Conservation (phyloP, 192 early-diverging fungal genomes). For the Gaertneriomyces semiglobifer region DNA sequence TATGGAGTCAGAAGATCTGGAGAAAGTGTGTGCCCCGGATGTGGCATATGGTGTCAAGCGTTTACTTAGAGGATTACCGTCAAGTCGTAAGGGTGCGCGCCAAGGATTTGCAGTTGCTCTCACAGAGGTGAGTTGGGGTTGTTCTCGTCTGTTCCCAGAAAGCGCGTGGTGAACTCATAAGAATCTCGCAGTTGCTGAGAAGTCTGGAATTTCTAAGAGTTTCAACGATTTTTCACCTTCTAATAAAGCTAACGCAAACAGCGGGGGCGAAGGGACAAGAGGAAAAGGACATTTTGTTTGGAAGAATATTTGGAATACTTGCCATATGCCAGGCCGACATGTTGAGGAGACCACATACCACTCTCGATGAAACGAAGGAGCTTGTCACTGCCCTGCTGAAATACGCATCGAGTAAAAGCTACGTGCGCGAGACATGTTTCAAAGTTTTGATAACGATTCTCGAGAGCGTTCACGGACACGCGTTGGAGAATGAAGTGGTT, state of each 20-base stretch:
- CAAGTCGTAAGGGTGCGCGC: constrained; percentile 80
- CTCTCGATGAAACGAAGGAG: constrained; percentile 64
- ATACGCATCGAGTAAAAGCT: constrained; percentile 71
- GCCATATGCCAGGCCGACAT: constrained; percentile 78
- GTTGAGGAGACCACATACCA: constrained; percentile 59
- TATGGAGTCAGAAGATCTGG: constrained; percentile 55
- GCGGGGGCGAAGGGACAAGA: constrained; percentile 80
- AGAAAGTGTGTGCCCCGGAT: constrained; percentile 68
- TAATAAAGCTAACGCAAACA: constrained; percentile 65
- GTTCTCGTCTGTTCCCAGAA: neutral
- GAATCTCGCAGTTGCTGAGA: constrained; percentile 7
- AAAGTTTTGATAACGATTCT: constrained; percentile 59
- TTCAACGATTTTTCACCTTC: constrained; percentile 65
- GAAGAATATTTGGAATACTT: constrained; percentile 85
- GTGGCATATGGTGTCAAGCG: constrained; percentile 84
- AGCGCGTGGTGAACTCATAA: too few relatives aligned
- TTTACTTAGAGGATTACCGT: constrained; percentile 82
- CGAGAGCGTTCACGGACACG: constrained; percentile 15
- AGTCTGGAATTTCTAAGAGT: constrained; percentile 34
- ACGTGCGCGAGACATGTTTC: constrained; percentile 75
- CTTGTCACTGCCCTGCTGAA: constrained; percentile 67
- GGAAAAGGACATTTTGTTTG: constrained; percentile 83
- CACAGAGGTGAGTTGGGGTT: constrained; percentile 62
- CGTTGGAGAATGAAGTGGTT: constrained; percentile 10
- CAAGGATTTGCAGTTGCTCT: constrained; percentile 95